phyloP scores from a whole-genome alignment of 2,329 filamentous ascomycete species.

The Periconia sp. region DNA sequence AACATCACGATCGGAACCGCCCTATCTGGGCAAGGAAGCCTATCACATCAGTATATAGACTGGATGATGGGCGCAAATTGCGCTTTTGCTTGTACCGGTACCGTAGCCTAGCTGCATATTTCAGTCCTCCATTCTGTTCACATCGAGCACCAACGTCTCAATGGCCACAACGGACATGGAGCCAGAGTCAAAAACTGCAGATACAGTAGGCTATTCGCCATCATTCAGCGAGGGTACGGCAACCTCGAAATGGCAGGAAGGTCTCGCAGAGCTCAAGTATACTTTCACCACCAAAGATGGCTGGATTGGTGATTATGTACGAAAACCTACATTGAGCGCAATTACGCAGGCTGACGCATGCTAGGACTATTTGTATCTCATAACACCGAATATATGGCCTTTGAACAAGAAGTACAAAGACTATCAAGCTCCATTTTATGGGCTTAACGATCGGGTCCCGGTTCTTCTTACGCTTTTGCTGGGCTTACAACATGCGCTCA shows the following conservation, averaged over 20 bases:
- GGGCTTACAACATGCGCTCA: conserved; percentile 37
- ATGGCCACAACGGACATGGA: background rate
- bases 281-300: conserved; percentile 46
- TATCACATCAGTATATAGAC: too few relatives aligned
- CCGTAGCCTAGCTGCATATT: too few relatives aligned
- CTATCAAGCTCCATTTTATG: conserved; percentile 33
- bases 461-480: conserved; percentile 33
- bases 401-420: conserved; percentile 32
- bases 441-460: conserved; percentile 31
- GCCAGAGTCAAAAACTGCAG: conserved; percentile 2
- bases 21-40: too few relatives aligned
- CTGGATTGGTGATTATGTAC: conserved; percentile 49
- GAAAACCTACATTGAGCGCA: conserved; percentile 1
- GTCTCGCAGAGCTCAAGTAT: conserved; percentile 27
- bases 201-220: conserved; percentile 11
- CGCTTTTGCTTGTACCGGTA: too few relatives aligned
- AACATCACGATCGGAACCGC: too few relatives aligned
- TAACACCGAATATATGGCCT: conserved; percentile 29
- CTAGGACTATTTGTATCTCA: conserved; percentile 45
- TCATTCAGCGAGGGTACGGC: conserved; percentile 10
- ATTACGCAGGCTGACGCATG: conserved; percentile 1
- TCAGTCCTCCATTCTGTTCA: too few relatives aligned
- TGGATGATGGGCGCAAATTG: too few relatives aligned
- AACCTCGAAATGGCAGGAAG: conserved; percentile 14
- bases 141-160: background rate